phyloP scores from a whole-genome alignment of 2,329 filamentous ascomycete species.

The Fusarium falciforme region DNA sequence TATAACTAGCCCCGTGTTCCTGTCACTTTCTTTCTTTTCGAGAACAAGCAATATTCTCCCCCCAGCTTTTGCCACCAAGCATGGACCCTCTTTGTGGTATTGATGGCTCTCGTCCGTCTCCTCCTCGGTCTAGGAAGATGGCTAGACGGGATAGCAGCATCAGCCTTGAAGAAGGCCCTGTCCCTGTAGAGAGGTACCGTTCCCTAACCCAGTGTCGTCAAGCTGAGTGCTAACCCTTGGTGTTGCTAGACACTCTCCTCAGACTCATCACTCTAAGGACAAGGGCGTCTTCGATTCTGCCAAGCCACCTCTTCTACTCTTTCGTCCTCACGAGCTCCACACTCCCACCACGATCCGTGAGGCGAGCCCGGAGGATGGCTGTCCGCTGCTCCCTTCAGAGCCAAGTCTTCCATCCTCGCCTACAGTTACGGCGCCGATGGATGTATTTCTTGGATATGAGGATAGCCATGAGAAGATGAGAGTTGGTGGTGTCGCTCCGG shows the following conservation, averaged over 20 bases:
- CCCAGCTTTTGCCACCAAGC: background rate
- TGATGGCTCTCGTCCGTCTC: constrained; percentile 27
- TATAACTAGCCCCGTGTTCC: constrained; percentile 4
- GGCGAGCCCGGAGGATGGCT: background rate
- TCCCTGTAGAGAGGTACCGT: constrained; percentile 12
- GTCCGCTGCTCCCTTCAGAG: constrained; percentile 14
- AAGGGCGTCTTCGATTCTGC: background rate
- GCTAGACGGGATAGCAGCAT: constrained; percentile 36
- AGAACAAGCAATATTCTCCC: background rate
- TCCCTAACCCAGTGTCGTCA: background rate
- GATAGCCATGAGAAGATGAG: constrained; percentile 24
- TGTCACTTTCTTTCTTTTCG: background rate
- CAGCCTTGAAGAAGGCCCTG: constrained; percentile 31
- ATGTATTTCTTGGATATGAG: constrained; percentile 26
- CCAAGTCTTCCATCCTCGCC: constrained; percentile 8
- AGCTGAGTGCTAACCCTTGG: background rate
- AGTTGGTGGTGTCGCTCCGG: background rate
- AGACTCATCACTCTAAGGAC: background rate
- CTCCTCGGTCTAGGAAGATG: background rate
- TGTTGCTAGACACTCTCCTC: constrained; percentile 3
- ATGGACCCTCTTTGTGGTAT: constrained; percentile 37
- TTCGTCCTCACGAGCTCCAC: constrained; percentile 4
- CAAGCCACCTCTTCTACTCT: constrained; percentile 3
- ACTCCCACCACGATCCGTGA: background rate
- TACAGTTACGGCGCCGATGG: constrained; percentile 16